Base-by-base conservation (phyloP, 176 grass and related monocot genomes). In the Triticum turgidum region DNA sequence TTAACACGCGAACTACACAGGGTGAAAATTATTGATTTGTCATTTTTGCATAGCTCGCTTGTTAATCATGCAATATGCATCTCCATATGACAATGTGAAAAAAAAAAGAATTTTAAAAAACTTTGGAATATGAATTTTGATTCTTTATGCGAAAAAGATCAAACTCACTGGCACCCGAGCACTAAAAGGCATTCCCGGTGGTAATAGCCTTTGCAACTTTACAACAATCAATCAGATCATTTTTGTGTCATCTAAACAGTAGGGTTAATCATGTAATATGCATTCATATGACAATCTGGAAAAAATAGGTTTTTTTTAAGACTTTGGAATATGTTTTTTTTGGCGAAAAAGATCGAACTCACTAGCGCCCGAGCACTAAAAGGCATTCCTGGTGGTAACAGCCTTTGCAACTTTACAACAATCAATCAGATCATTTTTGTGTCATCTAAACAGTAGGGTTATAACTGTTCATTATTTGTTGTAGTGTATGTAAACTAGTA, bases 361-460 rank as follows among this genome's bases (percentile, higher is more conserved):
- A 29, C 68, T 81, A 21, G 78, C 27, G 20, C 14, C 27, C 14
- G 6, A 20, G 52, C 52, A 56, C 10, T 45, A 45, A 20, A 20
- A 56, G 17, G 52, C 17, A 56, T 56, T 56, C 6, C 9, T 33
- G 78, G 62, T 54, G 30, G 61, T 69, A 81, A n/a, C 54, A 76
- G 22, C 61, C 45, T 78, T 58, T 58, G 70, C 64, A 91, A 91
- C 86, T 88, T 88, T 72, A 91, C 86, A 91, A n/a, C 77, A 82
- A 88, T 56, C 82, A 81, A 88, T 87, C 65, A 78, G 77, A 85
- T 20, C 52, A 76, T 81, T 81, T 34, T 21, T 69, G 84, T 79
- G 65, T 88, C 64, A 33, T 76, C 47, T 42, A 39, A 44, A 33
- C 45, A 56, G 25, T 5, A 15, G 1, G 35, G n/a, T 1, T 59